Evolutionary conservation across 116 monocot species (phyloP).

Genomic region (Phalaenopsis hybrid): DNA sequence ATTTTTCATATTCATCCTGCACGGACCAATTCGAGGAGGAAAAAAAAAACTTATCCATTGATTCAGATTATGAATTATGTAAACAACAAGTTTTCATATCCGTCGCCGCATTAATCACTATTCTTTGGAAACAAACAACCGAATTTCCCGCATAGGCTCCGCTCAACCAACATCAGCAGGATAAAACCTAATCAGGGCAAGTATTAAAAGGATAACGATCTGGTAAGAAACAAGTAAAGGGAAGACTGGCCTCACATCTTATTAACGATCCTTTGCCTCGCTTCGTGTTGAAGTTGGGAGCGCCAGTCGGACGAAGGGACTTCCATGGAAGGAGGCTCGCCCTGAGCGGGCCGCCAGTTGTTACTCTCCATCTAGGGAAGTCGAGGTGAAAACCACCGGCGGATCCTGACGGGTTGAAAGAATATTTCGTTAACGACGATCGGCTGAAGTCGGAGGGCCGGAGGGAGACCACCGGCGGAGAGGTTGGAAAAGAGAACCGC

Average conservation of each 20-base stretch:
- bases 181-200: background rate
- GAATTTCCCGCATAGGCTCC: background rate
- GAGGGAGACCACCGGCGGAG: too few relatives aligned
- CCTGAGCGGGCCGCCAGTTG: conserved; percentile 9
- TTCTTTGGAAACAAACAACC: background rate
- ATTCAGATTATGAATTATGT: background rate
- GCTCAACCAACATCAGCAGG: background rate
- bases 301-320: conserved; percentile 9
- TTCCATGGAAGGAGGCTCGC: conserved; percentile 2
- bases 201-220: background rate
- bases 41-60: background rate
- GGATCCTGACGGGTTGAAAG: too few relatives aligned
- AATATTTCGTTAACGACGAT: background rate
- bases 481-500: too few relatives aligned
- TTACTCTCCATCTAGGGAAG: background rate
- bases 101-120: background rate
- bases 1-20: background rate
- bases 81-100: background rate
- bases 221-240: background rate
- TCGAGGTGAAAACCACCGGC: background rate
- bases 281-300: conserved; percentile 10
- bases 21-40: background rate
- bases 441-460: too few relatives aligned
- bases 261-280: conserved; percentile 14
- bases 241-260: conserved; percentile 5